Percentiles rank a stretch among this genome's conserved stretches.
These are phyloP conservation scores for Teunomyces funiuensis DNA, from an alignment of 805 yeast species.

Conservation along the genomic window DNA sequence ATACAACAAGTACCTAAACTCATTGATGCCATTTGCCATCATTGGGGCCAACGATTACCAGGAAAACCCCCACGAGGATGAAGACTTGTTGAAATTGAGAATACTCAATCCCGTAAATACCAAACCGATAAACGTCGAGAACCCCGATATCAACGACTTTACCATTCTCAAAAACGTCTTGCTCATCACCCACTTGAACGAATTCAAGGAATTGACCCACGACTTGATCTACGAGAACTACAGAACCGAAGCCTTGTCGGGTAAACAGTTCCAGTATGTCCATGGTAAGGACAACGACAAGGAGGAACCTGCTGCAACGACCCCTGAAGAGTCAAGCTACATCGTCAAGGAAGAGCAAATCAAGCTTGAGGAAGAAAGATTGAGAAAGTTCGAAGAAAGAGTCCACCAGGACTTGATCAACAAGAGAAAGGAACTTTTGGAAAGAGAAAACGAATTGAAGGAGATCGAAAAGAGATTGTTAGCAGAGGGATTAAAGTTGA, in stretches of 20 bases:
- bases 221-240: conserved; percentile 85
- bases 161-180: conserved; percentile 75
- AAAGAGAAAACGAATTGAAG: conserved; percentile 80
- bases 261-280: conserved; percentile 49
- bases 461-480: conserved; percentile 74
- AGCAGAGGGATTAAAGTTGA: conserved; percentile 51
- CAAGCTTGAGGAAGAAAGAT: conserved; percentile 83
- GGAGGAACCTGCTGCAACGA: conserved; percentile 5
- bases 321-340: conserved; percentile 19
- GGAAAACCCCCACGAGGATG: conserved; percentile 37
- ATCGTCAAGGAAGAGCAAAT: conserved; percentile 83
- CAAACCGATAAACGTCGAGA: conserved; percentile 59
- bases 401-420: conserved; percentile 82
- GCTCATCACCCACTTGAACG: conserved; percentile 81
- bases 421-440: conserved; percentile 79
- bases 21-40: conserved; percentile 64
- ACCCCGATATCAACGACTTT: conserved; percentile 77
- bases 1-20: conserved; percentile 63
- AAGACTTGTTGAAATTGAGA: conserved; percentile 52
- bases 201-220: conserved; percentile 85
- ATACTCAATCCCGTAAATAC: conserved; percentile 49
- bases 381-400: conserved; percentile 81
- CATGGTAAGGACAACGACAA: conserved; percentile 17
- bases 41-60: conserved; percentile 68
- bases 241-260: conserved; percentile 81